Base-by-base conservation (phyloP, 2,329 filamentous ascomycete genomes). In the Aspergillus luchuensis region DNA sequence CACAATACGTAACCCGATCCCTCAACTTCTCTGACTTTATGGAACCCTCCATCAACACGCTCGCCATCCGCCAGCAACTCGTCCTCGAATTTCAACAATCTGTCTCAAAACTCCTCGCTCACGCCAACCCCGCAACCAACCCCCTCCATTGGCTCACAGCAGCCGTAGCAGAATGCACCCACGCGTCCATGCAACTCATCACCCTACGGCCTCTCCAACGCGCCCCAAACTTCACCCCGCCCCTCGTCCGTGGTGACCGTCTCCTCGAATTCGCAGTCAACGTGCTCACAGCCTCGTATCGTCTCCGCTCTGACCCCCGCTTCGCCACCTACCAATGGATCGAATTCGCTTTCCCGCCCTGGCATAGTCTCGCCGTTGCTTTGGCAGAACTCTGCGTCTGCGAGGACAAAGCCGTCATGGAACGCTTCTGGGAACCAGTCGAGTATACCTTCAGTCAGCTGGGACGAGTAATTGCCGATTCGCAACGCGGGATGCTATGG, bases 281-380 rank as follows among this genome's bases (percentile, higher is more conserved):
- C 36, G 66, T 72, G 15, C 63, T 74, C 7, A 55, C 65, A 15
- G 63, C 55, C n/a, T 43, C 64, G 2, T 61, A 69, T 7, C 59
- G 67, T 30, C 52, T 64, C n/a, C 63, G 64, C 41, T 59, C 38
- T 21, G 66, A 74, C 45, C 69, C 67, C 7, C 63, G 63, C 4
- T 61, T 61, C 15, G 21, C 51, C 7, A 54, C 63, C 4, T 75
- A 70, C 70, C 60, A 54, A n/a, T 74, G 72, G 72, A 67, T 69
- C 25, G 65, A 64, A 2, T 64, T 62, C 4, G 52, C 72, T 21
- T 75, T 71, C 64, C 68, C 71, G 21, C 73, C 72, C 0, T 75
- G 73, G 73, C 73, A 74, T 43, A 69, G 64, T 2, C 64, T 75
- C 4, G 71, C 71, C 4, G 71, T 75, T 10, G 72, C 71, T 17